phyloP scores from a whole-genome alignment of 352 stramenopile species.

The Globisporangium acanthophoron region DNA sequence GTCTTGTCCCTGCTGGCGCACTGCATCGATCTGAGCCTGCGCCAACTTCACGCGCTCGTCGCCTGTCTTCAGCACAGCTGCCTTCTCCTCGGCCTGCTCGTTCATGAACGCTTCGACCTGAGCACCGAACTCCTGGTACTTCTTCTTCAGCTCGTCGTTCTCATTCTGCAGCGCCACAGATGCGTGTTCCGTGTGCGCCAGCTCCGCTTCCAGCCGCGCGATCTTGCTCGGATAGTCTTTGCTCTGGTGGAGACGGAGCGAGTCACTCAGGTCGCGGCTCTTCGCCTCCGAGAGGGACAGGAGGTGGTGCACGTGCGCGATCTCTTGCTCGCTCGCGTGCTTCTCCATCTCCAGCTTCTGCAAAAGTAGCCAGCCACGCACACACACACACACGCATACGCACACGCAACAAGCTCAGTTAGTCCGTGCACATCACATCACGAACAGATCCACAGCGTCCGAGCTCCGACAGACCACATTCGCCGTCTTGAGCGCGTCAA shows the following conservation, averaged over 20 bases:
- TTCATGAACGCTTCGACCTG: slow-evolving; percentile 75
- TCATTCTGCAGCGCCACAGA: slow-evolving; percentile 32
- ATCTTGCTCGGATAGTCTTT: slow-evolving; percentile 49
- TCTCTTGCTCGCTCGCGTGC: slow-evolving; percentile 45
- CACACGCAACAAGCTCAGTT: background rate
- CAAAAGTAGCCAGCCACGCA: background rate
- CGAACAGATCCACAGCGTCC: background rate
- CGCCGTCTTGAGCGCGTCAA: slow-evolving; percentile 32
- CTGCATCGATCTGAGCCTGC: slow-evolving; percentile 28
- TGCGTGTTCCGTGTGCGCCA: slow-evolving; percentile 31
- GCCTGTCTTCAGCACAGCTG: slow-evolving; percentile 20
- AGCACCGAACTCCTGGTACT: slow-evolving; percentile 68
- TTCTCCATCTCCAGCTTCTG: slow-evolving; percentile 50
- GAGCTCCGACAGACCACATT: slow-evolving; percentile 6
- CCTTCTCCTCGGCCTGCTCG: slow-evolving; percentile 53
- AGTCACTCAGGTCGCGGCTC: slow-evolving; percentile 29
- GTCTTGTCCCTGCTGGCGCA: slow-evolving; percentile 31
- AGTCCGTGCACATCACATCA: background rate
- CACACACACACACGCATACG: too few relatives aligned
- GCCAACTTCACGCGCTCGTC: slow-evolving; percentile 33
- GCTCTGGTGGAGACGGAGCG: slow-evolving; percentile 32
- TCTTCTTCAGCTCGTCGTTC: slow-evolving; percentile 48
- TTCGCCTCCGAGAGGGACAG: slow-evolving; percentile 45
- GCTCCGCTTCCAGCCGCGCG: slow-evolving; percentile 41
- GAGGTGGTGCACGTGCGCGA: slow-evolving; percentile 46